phyloP scores from a whole-genome alignment of 2,329 filamentous ascomycete species.

The Ramularia endophylla region DNA sequence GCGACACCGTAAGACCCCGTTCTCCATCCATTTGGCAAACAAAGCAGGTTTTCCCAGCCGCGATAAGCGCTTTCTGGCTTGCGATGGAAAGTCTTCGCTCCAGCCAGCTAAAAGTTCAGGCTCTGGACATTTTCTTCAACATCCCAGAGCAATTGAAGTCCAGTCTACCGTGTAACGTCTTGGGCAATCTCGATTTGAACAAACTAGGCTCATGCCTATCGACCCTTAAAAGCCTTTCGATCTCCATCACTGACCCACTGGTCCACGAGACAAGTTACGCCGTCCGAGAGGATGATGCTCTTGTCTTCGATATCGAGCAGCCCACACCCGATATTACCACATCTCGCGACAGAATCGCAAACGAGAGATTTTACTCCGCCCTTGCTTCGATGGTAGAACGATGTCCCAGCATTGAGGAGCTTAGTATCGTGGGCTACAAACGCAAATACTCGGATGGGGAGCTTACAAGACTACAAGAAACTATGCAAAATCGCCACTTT shows the following conservation, averaged over 20 bases:
- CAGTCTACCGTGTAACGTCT: neutral
- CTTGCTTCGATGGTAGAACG: neutral
- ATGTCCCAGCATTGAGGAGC: neutral
- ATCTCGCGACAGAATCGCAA: neutral
- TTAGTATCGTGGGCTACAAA: neutral
- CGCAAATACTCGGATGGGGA: neutral
- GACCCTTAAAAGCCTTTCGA: neutral
- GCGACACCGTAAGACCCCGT: neutral
- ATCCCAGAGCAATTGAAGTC: neutral
- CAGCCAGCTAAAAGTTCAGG: slow-evolving; percentile 1
- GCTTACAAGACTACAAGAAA: neutral
- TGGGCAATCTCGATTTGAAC: neutral
- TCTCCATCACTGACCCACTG: neutral
- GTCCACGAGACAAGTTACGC: neutral
- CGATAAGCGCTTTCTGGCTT: neutral
- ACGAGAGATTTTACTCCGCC: neutral
- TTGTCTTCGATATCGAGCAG: neutral
- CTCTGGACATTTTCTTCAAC: neutral
- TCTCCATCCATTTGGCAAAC: neutral
- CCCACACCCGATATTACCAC: neutral
- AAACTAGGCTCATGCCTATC: neutral
- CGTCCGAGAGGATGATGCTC: neutral
- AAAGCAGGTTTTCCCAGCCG: neutral
- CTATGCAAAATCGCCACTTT: neutral
- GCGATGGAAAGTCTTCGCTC: neutral